Evolutionary conservation across 2,329 filamentous ascomycete species (phyloP), one percentile per base, ranked within the genome.

Genomic region (Diplodia intermedia): DNA sequence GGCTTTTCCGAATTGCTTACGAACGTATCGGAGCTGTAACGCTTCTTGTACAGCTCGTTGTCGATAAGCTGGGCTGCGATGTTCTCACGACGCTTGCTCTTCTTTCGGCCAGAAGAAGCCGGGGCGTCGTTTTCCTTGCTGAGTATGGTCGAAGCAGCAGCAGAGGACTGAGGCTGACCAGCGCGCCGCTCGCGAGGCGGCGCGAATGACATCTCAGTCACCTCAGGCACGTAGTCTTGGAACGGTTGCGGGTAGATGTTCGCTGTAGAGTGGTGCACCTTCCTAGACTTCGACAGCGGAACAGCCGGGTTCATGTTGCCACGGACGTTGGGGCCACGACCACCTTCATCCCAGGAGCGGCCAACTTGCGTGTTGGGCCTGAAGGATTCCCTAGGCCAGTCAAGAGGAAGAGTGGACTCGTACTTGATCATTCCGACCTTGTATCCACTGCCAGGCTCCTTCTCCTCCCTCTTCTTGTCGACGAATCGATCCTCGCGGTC

Each of bases 311-410:
- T 67, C 20, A 67, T 47, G 18, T 33, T 36, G 33, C 26, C 33
- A 15, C 12, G 49, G 6, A 54, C 20, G 20, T 40, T 50, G 7
- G 65, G 40, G 4, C 29, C 53, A n/a, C 12, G 31, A 26, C 60
- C 20, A 7, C 57, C 80, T 98, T 88, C 83, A 97, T 97, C 84
- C 97, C 94, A 71, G 98, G 85, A 2, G 97, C 93, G 77, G 97
- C 93, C 69, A 90, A 90, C 80, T 93, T 97, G 82, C 97, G 97
- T n/a, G 87, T 70, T 85, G 67, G 88, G 77, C 11, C n/a, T 18
- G 31, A 63, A 52, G 75, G 31, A 20, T 3, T 40, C 20, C 29
- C 33, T 5, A 7, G 38, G 40, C 60, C 60, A 69, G 43, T 69
- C 67, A 14, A 29, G 15, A 2, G 67, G 67, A 14, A 60, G 36